phyloP scores from a whole-genome alignment of 345 rosid genomes.

The Hevea brasiliensis region DNA sequence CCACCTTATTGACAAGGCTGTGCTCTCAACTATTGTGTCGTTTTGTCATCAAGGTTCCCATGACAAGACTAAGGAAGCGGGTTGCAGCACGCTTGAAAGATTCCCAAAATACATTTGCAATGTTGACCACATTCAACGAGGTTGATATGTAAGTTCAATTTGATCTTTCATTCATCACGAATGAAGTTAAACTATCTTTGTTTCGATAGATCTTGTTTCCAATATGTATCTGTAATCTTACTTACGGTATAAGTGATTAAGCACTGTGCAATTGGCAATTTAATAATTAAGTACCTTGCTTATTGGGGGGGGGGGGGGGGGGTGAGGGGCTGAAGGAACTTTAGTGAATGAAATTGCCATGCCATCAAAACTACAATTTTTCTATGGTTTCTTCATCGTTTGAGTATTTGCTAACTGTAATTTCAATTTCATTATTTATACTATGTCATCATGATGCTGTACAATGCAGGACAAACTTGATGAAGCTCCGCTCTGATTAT shows the following conservation, averaged over 20 bases:
- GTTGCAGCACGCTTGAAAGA: slow-evolving; percentile 91
- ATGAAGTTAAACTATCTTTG: background rate
- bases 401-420: background rate
- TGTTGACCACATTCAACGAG: slow-evolving; percentile 93
- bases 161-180: background rate
- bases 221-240: background rate
- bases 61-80: slow-evolving; percentile 90
- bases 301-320: background rate
- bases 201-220: background rate
- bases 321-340: background rate
- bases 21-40: background rate
- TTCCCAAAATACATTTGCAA: slow-evolving; percentile 86
- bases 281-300: background rate
- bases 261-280: background rate
- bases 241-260: background rate
- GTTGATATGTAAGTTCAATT: slow-evolving; percentile 68
- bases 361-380: background rate
- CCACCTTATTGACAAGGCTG: background rate
- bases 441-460: background rate
- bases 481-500: slow-evolving; percentile 92
- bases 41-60: slow-evolving; percentile 61
- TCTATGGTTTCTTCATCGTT: background rate
- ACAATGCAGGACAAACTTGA: slow-evolving; percentile 75
- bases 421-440: background rate
- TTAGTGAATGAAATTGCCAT: background rate